Evolutionary conservation across 2,329 filamentous ascomycete genomes (phyloP), one percentile per base, ranked within the genome.

Genomic region (Aspergillus sp.): DNA sequence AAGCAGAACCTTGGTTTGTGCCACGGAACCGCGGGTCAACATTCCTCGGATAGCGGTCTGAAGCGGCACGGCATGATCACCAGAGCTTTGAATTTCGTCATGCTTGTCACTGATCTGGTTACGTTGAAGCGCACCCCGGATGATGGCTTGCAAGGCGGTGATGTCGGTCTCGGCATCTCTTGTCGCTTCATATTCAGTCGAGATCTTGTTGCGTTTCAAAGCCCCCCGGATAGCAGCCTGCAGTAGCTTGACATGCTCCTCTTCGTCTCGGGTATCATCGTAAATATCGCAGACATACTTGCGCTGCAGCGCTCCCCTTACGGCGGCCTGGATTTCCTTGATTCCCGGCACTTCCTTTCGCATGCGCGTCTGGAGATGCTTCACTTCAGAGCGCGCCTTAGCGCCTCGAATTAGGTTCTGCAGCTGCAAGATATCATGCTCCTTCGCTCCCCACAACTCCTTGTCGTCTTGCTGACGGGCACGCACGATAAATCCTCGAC

Each of bases 381-480:
- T 53, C 54, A 74, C 59, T 63, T 72, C 59, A 7, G 61, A 57
- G 45, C 74, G 67, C 26, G 67, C 65, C 53, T 67, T 70, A 33
- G 67, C 57, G 62, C 70, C 73, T 80, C 86, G 79, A 76, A 89
- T 68, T 41, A 94, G 74, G 63, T 83, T 94, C 67, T 98, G 93
- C 8, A 98, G 73, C 58, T 82, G 81, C 50, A 93, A 69, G 41
- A 97, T 77, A 50, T 88, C 79, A 4, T 75, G 73, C 64, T 91
- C 85, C 46, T 82, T 78, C 44, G 78, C 78, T 60, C 83, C 81
- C 79, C 86, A 88, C 80, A 82, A 88, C 60, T 82, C 77, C 47
- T 79, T 80, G 49, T 82, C 80, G 36, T 78, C 74, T 51, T 73
- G 71, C 59, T 85, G 74, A 35, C 76, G 76, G 43, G 73, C 77